A percentile compares a stretch with the other conserved stretches of the same genome.
Evolutionary conservation across 2,329 filamentous ascomycete species (phyloP).

Genomic region (Trichoderma asperellum): DNA sequence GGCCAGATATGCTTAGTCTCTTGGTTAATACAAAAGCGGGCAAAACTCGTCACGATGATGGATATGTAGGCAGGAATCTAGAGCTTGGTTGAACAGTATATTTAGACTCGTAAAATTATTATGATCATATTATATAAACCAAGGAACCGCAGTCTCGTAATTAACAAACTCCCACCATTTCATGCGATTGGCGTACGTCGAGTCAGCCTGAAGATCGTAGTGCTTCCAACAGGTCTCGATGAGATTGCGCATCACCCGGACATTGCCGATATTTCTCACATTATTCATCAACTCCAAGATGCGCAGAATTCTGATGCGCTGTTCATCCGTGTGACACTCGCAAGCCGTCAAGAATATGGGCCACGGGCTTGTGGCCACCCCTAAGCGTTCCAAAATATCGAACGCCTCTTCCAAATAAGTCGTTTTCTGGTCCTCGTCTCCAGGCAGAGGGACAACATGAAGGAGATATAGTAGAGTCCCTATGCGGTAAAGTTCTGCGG

Average conservation of each 20-base stretch:
- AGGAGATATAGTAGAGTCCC: conserved; percentile 52
- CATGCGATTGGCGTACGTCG: conserved; percentile 4
- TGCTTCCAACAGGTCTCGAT: conserved; percentile 53
- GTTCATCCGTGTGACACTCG: conserved; percentile 47
- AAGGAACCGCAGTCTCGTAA: conserved; percentile 27
- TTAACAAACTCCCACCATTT: conserved; percentile 28
- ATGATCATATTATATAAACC: conserved; percentile 24
- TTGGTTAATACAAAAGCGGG: conserved; percentile 50
- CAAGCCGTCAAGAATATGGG: conserved; percentile 53
- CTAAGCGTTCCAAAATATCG: conserved; percentile 42
- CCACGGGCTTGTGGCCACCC: conserved; percentile 54
- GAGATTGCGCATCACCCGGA: conserved; percentile 48
- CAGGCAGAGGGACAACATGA: conserved; percentile 35
- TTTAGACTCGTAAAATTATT: background rate
- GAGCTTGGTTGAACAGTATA: background rate
- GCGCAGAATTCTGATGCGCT: conserved; percentile 46
- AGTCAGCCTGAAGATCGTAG: conserved; percentile 49
- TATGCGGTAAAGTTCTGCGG: conserved; percentile 56
- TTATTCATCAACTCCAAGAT: conserved; percentile 49
- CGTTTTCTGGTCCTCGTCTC: conserved; percentile 29
- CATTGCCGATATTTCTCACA: conserved; percentile 50
- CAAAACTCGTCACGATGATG: conserved; percentile 9
- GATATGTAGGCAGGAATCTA: background rate
- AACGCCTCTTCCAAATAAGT: conserved; percentile 44
- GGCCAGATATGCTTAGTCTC: conserved; percentile 57